phyloP scores from a whole-genome alignment of 148 eudicot genomes.

The Silene latifolia region DNA sequence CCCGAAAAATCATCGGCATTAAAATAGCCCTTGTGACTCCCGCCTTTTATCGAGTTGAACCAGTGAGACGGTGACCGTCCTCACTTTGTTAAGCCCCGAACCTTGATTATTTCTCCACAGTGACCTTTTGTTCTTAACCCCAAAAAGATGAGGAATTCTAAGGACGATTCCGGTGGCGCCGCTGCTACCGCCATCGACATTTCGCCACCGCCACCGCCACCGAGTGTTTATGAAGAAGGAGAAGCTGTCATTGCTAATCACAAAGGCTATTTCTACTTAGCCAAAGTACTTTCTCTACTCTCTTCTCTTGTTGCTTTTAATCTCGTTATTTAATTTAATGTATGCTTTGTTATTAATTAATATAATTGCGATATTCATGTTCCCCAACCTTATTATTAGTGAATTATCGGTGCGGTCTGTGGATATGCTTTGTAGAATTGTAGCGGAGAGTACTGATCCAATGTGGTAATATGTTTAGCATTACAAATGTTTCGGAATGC shows the following conservation, averaged over 20 bases:
- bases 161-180: background rate
- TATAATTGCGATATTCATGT: background rate
- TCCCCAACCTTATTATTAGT: background rate
- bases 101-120: no score
- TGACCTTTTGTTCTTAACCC: no score
- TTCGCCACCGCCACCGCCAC: background rate
- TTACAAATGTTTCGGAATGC: no score
- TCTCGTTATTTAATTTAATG: background rate
- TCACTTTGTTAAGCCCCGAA: no score
- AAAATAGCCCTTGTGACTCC: no score
- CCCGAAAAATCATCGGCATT: no score
- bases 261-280: slow-evolving; percentile 17
- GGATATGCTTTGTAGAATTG: no score
- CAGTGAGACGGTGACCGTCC: no score
- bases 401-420: no score
- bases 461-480: background rate
- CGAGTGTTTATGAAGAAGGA: slow-evolving; percentile 4
- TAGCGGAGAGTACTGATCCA: no score
- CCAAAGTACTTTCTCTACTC: slow-evolving; percentile 3
- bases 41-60: no score
- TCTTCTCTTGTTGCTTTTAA: background rate
- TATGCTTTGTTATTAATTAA: background rate
- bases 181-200: no score
- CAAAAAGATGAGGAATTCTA: background rate
- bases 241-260: slow-evolving; percentile 14